Conservation (phyloP, 768 basidiomycete genomes). For the Trametes cingulata region DNA sequence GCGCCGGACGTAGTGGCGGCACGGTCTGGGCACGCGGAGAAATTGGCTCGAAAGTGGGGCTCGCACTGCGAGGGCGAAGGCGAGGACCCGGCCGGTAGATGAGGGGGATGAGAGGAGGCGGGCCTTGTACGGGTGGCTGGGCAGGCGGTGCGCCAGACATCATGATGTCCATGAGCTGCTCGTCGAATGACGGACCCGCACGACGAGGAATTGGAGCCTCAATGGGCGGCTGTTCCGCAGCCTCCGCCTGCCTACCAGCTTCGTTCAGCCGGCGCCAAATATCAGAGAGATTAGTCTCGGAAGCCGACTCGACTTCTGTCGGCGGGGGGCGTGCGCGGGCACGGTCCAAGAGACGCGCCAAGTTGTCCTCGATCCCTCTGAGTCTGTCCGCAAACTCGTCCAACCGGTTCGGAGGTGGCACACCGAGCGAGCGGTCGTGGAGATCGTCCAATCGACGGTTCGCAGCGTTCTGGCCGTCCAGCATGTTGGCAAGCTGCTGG, state of each 20-base stretch:
- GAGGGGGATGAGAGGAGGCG: conserved; percentile 58
- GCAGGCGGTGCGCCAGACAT: conserved; percentile 45
- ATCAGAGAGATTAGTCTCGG: conserved; percentile 31
- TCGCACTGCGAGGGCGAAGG: conserved; percentile 43
- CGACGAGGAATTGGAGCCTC: conserved; percentile 44
- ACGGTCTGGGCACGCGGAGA: conserved; percentile 33
- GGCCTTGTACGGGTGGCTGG: conserved; percentile 42
- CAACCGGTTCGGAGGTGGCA: conserved; percentile 14
- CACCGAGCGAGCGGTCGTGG: conserved; percentile 10
- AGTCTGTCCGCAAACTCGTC: conserved; percentile 30
- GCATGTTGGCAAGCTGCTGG: conserved; percentile 57
- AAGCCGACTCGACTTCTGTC: conserved; percentile 29
- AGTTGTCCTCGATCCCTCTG: conserved; percentile 31
- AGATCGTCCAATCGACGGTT: conserved; percentile 60
- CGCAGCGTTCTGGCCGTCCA: conserved; percentile 61
- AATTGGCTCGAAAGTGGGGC: conserved; percentile 36
- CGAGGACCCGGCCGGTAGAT: conserved; percentile 50
- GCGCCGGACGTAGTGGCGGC: conserved; percentile 20
- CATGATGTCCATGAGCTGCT: conserved; percentile 62
- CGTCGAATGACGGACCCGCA: conserved; percentile 55
- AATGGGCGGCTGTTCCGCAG: conserved; percentile 37
- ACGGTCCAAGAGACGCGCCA: conserved; percentile 27
- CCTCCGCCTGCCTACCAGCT: conserved; percentile 23
- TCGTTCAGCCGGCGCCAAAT: conserved; percentile 30
- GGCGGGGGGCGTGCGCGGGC: conserved; percentile 15